A percentile compares a stretch with the other conserved stretches of the same genome.
These are phyloP conservation scores for Aegilops sharonensis DNA, from an alignment of 176 grass and related monocot species.

Conservation along the genomic window DNA sequence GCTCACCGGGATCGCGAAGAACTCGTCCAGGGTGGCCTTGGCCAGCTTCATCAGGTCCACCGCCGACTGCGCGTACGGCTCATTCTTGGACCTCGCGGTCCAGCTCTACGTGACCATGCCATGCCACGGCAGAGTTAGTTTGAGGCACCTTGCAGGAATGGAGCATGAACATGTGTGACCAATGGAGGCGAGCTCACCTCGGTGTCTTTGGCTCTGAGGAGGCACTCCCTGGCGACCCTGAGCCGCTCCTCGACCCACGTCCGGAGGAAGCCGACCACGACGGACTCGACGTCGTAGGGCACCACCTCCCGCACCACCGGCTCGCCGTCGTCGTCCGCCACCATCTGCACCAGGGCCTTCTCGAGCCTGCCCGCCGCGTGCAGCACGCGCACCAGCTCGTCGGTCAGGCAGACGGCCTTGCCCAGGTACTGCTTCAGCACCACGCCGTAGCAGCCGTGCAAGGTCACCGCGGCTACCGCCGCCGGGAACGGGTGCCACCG, in stretches of 20 bases:
- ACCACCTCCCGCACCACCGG: constrained; percentile 52
- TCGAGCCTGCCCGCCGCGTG: constrained; percentile 77
- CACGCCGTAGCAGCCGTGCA: constrained; percentile 76
- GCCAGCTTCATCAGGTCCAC: constrained; percentile 84
- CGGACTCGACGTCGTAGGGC: constrained; percentile 68
- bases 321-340: constrained; percentile 58
- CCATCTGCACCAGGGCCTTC: constrained; percentile 67
- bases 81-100: constrained; percentile 67
- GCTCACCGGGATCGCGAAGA: constrained; percentile 71
- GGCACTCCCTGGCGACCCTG: constrained; percentile 54
- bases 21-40: constrained; percentile 76
- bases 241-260: constrained; percentile 83
- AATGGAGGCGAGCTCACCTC: constrained; percentile 41
- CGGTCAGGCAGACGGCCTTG: constrained; percentile 56
- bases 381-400: constrained; percentile 79
- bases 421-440: constrained; percentile 76
- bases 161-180: neutral
- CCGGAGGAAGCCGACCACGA: constrained; percentile 59
- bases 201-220: constrained; percentile 76
- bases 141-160: neutral
- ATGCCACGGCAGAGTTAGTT: neutral
- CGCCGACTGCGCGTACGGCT: constrained; percentile 74
- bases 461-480: constrained; percentile 49
- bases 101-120: constrained; percentile 52
- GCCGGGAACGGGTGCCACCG: constrained; percentile 62